Evolutionary conservation across 192 early-diverging fungal species (phyloP).

Genomic region (Coemansia brasiliensis): DNA sequence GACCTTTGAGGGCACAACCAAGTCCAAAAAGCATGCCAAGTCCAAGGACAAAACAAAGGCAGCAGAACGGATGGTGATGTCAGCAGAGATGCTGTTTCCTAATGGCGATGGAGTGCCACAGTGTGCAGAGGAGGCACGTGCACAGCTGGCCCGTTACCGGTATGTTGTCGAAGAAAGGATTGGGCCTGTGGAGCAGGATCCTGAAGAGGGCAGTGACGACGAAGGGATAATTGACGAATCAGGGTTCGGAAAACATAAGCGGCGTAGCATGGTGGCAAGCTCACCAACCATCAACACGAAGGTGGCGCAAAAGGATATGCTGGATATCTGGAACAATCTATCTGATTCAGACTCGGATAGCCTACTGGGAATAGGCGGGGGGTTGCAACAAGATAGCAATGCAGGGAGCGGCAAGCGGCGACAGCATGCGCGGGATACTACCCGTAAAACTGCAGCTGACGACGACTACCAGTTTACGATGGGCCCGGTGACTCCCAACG

Average conservation of each 20-base stretch:
- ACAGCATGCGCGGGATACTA: background rate
- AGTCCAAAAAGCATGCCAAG: constrained; percentile 6
- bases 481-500: constrained; percentile 47
- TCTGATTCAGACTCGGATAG: constrained; percentile 35
- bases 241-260: constrained; percentile 1
- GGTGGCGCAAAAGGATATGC: constrained; percentile 44
- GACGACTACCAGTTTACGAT: constrained; percentile 57
- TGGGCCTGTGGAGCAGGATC: background rate
- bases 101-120: constrained; percentile 24
- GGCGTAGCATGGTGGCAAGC: constrained; percentile 15
- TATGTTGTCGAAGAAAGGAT: constrained; percentile 19
- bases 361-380: background rate
- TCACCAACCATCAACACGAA: constrained; percentile 51
- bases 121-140: constrained; percentile 40
- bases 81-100: constrained; percentile 27
- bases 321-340: constrained; percentile 43
- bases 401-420: background rate
- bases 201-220: constrained; percentile 18
- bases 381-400: too few relatives aligned
- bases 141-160: constrained; percentile 24
- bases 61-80: constrained; percentile 43
- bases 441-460: background rate
- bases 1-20: background rate
- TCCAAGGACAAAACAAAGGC: constrained; percentile 2
- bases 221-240: constrained; percentile 23